Evolutionary conservation across 495 filamentous ascomycete species (phyloP), one percentile per base, ranked within the genome.

Genomic region (Neurospora sp.): DNA sequence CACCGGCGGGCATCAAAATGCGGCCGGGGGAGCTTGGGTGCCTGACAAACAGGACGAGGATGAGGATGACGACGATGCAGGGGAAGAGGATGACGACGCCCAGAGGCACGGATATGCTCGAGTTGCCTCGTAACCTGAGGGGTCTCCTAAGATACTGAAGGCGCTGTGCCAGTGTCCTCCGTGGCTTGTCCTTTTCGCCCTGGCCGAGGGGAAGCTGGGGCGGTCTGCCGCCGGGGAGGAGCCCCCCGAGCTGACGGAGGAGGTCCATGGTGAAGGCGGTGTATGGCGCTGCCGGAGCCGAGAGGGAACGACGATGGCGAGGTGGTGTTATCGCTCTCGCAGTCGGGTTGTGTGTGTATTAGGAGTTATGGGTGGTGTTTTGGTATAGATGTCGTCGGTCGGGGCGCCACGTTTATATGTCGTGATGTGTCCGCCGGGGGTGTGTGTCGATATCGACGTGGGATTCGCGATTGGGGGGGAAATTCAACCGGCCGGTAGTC

Each of bases 81-180:
- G 96, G 96, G 83, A 98, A 98, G 78, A 98, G 84, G 73, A 98
- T 86, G 76, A 99, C 93, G 78, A 97, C 90, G 74, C 95, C 95
- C 68, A 98, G 85, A 42, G 96, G 96, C 82, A 99, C 91, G 69
- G 96, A 97, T 83, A 98, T 91, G 76, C 91, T 92, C 72, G 94
- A 97, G 81, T 96, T 97, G 81, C 94, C 93, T 85, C 91, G 92
- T 88, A 99, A 86, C 77, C 96, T 91, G 82, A 99, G 91, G 46
- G 94, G 93, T 80, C 92, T 88, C 75, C 90, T 87, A 81, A 99
- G 91, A 82, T 98, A 96, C 74, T 93, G 92, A 82, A 97, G 89
- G 72, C 86, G 81, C 46, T 83, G 78, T 0, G 80, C 79, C 72
- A 84, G 71, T 65, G 81, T 81, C 70, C 73, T 79, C 68, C 76